Evolutionary conservation across 495 filamentous ascomycete genomes (phyloP), one percentile per base, ranked within the genome.

Genomic region (Hypoxylon cercidicola): DNA sequence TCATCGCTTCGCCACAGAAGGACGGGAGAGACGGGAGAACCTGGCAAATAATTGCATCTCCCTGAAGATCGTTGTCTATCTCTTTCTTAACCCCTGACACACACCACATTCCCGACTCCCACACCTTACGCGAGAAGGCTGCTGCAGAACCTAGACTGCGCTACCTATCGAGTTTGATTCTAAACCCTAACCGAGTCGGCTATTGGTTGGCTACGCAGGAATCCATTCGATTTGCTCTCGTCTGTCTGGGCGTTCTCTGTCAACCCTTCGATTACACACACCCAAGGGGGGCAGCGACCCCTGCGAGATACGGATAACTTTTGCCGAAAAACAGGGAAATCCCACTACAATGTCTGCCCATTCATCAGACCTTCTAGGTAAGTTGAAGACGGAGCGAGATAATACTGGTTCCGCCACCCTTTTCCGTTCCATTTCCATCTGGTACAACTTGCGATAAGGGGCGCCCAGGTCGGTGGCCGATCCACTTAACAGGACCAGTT

Each of bases 401-500:
- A 50, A 55, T 49, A 21, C 44, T 32, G 28, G 37, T 55, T 68
- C 60, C 65, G 59, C 59, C 64, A 25, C 55, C 65, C 60, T 50
- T 55, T 55, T 68, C 55, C 52, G 21, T 57, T 45, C 64, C 34
- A 58, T 55, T 57, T 35, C 30, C 43, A 50, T 62, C 45, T 34
- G 20, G 21, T 20, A 44, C 50, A 50, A 18, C 30, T 19, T 37
- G 49, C 43, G 60, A 68, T 68, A 68, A 68, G 58, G 53, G 53
- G 39, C 4, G 20, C 19, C 18, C 40, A 58, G 20, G 43, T 37
- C 37, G 65, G 55, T 35, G 18, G 21, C 13, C 71, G 66, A 62
- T 75, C 76, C 74, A 73, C 76, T 73, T 72, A 72, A 68, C 69
- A 44, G 65, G 52, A 67, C 62, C 67, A 72, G 62, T 65, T 69